Evolutionary conservation across 495 filamentous ascomycete species (phyloP), one percentile per base, ranked within the genome.

Genomic region (Penicillium angulare): DNA sequence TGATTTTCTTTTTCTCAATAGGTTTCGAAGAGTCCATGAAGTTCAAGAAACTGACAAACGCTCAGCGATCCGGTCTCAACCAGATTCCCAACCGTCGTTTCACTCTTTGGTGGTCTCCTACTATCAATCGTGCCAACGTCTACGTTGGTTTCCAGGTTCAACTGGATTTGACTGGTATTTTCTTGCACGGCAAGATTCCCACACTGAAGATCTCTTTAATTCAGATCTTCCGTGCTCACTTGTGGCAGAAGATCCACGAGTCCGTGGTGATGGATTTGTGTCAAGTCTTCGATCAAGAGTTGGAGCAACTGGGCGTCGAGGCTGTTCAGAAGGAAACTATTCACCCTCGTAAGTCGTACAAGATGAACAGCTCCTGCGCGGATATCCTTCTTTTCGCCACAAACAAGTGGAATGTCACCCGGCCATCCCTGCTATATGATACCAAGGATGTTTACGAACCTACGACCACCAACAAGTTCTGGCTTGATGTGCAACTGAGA

Each of bases 241-340:
- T 99, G 79, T 99, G 95, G 95, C 95, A 99, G 69, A 99, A 99
- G 79, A 97, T 99, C 43, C 95, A 99, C 72, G 95, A 99, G 69
- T 95, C 90, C 20, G 93, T 99, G 7, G 92, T 97, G 23, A 99
- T 99, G 93, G 93, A 97, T 76, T 72, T 97, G 61, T 98, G 95
- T 63, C 95, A 99, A 66, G 93, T 97, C n/a, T 95, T 99, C 60
- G 95, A 99, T 59, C 93, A 97, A 61, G 92, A 99, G 67, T 71
- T 99, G 47, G 93, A 97, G 68, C 89, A 92, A 41, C 77, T 99
- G 39, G 92, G 95, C 43, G 96, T 99, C 52, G 93, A 99, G 69
- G 93, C 93, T 3, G 95, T 99, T 15, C 95, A 99, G 67, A 99
- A 99, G 73, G 95, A 99, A 75, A 97, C 93, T 0, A 99, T 99